These are phyloP conservation scores for Ustilago loliicola DNA, from an alignment of 1,284 basidiomycete species.

Conservation along the genomic window DNA sequence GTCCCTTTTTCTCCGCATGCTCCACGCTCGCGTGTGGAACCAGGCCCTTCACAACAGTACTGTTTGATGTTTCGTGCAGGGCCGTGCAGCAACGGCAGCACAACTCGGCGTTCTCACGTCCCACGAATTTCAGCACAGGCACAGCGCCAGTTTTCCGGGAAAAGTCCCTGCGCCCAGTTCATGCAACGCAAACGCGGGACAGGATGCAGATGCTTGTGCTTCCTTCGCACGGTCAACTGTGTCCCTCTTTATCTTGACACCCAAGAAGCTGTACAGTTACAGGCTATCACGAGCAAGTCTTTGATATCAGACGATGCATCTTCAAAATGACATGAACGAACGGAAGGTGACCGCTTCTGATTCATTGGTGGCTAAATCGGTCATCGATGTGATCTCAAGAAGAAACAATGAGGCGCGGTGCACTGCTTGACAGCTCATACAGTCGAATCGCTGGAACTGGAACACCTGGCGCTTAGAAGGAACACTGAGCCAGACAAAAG, in stretches of 20 bases:
- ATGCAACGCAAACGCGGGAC: not conserved
- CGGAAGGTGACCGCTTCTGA: not conserved
- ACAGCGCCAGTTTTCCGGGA: not conserved
- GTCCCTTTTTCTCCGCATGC: not conserved
- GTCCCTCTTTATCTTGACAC: not conserved
- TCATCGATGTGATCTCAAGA: not conserved
- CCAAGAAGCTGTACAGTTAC: not conserved
- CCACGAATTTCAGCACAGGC: not conserved
- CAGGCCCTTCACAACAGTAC: not conserved
- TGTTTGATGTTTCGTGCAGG: not conserved
- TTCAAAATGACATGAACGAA: not conserved
- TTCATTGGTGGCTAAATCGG: not conserved
- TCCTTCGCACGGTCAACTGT: not conserved
- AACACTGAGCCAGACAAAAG: not conserved
- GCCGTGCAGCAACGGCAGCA: not conserved
- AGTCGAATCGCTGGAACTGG: not conserved
- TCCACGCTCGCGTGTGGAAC: too few species aligned
- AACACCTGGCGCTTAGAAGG: not conserved
- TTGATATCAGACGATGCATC: not conserved
- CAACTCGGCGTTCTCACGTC: not conserved
- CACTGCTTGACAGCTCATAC: slow-evolving; percentile 2
- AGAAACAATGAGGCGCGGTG: not conserved
- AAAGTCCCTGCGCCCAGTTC: not conserved
- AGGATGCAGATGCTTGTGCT: not conserved
- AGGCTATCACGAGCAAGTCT: not conserved